Evolutionary conservation across 371 early-diverging fungal genomes (phyloP).

Genomic region (Haplosporangium sp.): DNA sequence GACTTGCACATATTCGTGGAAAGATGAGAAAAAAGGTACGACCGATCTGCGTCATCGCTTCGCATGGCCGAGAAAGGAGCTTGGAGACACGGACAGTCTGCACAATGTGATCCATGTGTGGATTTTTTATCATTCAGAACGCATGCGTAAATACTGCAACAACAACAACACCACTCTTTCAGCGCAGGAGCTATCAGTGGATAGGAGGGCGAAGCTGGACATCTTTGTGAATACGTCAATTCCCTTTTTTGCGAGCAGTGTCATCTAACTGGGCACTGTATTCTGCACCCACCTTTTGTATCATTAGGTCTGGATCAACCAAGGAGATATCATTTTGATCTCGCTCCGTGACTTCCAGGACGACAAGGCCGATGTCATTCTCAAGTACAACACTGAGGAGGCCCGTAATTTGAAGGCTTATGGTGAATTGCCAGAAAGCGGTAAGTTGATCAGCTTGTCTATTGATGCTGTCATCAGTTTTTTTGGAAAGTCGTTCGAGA

Average conservation of each 20-base stretch:
- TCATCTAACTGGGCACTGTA: too few species aligned
- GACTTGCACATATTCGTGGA: constrained; percentile 97
- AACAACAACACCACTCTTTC: neutral
- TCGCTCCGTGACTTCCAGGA: constrained; percentile 98
- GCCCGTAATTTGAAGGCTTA: constrained; percentile 95
- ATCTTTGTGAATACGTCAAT: neutral
- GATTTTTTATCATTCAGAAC: too few species aligned
- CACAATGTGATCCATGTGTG: too few species aligned
- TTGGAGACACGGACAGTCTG: too few species aligned
- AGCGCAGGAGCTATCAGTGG: too few species aligned
- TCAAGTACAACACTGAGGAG: constrained; percentile 98
- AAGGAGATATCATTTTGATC: constrained; percentile 96
- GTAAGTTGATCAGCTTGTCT: constrained; percentile 53
- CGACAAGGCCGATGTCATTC: constrained; percentile 96
- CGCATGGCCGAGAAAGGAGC: neutral
- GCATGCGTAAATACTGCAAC: neutral
- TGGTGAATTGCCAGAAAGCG: constrained; percentile 97
- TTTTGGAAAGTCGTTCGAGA: neutral
- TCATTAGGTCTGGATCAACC: constrained; percentile 88
- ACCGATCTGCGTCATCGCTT: constrained; percentile 21
- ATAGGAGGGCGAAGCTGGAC: neutral
- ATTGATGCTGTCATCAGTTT: constrained; percentile 4
- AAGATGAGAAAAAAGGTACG: constrained; percentile 96
- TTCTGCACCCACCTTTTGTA: neutral
- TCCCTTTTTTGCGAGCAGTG: too few species aligned